phyloP scores from a whole-genome alignment of 2,329 filamentous ascomycete species.

The Aspergillus sojae region DNA sequence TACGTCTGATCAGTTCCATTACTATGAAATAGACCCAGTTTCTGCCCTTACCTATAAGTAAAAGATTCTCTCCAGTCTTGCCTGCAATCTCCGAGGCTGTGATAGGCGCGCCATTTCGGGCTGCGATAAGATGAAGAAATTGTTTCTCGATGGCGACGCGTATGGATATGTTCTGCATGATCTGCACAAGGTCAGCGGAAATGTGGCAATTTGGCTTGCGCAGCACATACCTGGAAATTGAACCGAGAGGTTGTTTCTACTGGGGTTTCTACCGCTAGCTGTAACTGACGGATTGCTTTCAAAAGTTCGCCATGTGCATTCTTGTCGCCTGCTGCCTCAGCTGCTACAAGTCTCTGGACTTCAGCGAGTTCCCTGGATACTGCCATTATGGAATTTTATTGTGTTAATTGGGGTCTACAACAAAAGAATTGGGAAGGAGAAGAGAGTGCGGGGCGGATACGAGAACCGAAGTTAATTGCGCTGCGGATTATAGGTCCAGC shows the following conservation, averaged over 20 bases:
- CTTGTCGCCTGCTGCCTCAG: slow-evolving; percentile 13
- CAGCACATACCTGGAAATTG: slow-evolving; percentile 17
- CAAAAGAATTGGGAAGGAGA: not conserved
- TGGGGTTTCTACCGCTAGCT: slow-evolving; percentile 19
- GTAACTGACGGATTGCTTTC: slow-evolving; percentile 18
- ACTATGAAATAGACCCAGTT: not conserved
- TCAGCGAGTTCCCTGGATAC: slow-evolving; percentile 8
- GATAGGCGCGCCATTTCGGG: slow-evolving; percentile 1
- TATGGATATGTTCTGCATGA: slow-evolving; percentile 21
- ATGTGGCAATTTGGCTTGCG: not conserved
- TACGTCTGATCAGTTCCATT: not conserved
- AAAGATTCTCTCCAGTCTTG: slow-evolving; percentile 11
- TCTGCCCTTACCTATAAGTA: slow-evolving; percentile 13
- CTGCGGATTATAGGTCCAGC: not conserved
- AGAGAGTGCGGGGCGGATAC: not conserved
- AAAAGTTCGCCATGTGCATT: slow-evolving; percentile 16
- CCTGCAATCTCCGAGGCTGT: slow-evolving; percentile 14
- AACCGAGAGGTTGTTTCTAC: slow-evolving; percentile 20
- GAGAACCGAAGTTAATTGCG: not conserved
- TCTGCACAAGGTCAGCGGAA: slow-evolving; percentile 33
- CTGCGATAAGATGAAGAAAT: slow-evolving; percentile 13
- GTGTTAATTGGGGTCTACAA: not conserved
- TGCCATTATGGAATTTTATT: slow-evolving; percentile 2
- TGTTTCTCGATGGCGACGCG: slow-evolving; percentile 16
- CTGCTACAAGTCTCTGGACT: slow-evolving; percentile 10